Percentiles rank a stretch among this genome's conserved stretches.
Evolutionary conservation across 2,329 filamentous ascomycete species (phyloP).

Genomic region (Penicillium sp.): DNA sequence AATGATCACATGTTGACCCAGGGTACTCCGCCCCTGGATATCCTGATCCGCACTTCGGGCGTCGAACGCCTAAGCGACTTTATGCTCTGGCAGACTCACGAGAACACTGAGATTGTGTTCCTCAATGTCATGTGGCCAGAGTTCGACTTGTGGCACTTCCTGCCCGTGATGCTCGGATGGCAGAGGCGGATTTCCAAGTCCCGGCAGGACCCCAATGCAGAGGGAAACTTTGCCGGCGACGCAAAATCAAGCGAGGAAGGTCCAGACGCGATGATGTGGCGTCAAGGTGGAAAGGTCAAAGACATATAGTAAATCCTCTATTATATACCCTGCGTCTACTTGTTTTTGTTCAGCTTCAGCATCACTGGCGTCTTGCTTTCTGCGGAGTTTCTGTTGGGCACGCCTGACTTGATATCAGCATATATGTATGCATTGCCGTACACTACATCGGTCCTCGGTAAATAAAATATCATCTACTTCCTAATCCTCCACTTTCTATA

Average conservation of each 20-base stretch:
- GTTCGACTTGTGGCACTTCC: conserved; percentile 88
- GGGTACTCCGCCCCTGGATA: conserved; percentile 79
- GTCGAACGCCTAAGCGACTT: conserved; percentile 94
- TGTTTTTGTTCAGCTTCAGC: conserved; percentile 17
- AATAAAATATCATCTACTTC: conserved; percentile 1
- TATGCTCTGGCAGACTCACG: conserved; percentile 97
- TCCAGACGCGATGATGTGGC: conserved; percentile 18
- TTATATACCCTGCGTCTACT: conserved; percentile 9
- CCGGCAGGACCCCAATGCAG: conserved; percentile 57
- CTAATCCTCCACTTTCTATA: neutral
- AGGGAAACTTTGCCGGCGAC: conserved; percentile 58
- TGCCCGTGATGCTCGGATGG: conserved; percentile 93
- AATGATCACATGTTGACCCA: conserved; percentile 85
- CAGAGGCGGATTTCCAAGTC: conserved; percentile 64
- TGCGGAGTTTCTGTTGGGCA: conserved; percentile 6
- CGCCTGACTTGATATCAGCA: conserved; percentile 7
- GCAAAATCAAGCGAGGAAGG: conserved; percentile 29
- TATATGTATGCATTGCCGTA: conserved; percentile 1
- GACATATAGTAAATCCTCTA: conserved; percentile 22
- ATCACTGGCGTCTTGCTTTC: conserved; percentile 19
- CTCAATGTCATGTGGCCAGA: conserved; percentile 92
- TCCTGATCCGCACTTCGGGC: conserved; percentile 88
- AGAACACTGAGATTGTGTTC: conserved; percentile 89
- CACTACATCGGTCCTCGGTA: neutral
- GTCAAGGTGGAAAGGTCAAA: conserved; percentile 29